These are phyloP conservation scores for Testicularia cyperi DNA, from an alignment of 1,284 basidiomycete species.

Conservation along the genomic window DNA sequence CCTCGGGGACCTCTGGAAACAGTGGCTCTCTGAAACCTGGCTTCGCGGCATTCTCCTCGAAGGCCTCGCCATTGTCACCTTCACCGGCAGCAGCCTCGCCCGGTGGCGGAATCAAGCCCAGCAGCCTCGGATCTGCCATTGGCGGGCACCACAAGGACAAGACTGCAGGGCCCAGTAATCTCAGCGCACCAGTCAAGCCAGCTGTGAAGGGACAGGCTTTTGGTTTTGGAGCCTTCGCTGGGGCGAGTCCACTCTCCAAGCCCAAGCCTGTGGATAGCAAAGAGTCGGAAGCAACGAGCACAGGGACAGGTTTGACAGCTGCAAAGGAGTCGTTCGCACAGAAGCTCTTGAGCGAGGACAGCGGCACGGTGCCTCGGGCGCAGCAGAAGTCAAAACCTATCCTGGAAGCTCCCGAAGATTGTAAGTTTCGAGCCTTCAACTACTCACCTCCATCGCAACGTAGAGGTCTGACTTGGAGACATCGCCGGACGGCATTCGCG, in stretches of 20 bases:
- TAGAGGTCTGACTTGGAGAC: too few relatives aligned
- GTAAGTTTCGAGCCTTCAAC: too few relatives aligned
- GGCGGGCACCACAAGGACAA: conserved; percentile 18
- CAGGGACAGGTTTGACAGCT: not conserved
- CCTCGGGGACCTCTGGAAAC: conserved; percentile 22
- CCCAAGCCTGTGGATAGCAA: conserved; percentile 4
- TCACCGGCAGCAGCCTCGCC: not conserved
- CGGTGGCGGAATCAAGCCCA: conserved; percentile 19
- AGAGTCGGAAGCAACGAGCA: not conserved
- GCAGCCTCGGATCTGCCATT: conserved; percentile 33
- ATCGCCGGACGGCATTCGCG: not conserved
- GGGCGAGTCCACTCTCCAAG: conserved; percentile 33
- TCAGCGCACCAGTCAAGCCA: conserved; percentile 9
- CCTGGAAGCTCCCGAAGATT: conserved; percentile 27
- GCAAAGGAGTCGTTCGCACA: conserved; percentile 19
- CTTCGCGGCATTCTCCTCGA: conserved; percentile 17
- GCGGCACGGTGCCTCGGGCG: conserved; percentile 4
- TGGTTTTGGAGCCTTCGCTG: conserved; percentile 50
- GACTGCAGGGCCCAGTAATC: too few relatives aligned
- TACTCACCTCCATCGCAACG: too few relatives aligned
- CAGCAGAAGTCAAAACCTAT: conserved; percentile 12
- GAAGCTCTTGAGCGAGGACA: conserved; percentile 18
- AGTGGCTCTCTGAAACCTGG: conserved; percentile 3
- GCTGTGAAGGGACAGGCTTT: conserved; percentile 22
- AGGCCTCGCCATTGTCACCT: conserved; percentile 4